Percentiles rank a stretch among this genome's conserved stretches.
Conservation (phyloP, 2,329 filamentous ascomycete genomes). For the Taxawa tesnikishii region DNA sequence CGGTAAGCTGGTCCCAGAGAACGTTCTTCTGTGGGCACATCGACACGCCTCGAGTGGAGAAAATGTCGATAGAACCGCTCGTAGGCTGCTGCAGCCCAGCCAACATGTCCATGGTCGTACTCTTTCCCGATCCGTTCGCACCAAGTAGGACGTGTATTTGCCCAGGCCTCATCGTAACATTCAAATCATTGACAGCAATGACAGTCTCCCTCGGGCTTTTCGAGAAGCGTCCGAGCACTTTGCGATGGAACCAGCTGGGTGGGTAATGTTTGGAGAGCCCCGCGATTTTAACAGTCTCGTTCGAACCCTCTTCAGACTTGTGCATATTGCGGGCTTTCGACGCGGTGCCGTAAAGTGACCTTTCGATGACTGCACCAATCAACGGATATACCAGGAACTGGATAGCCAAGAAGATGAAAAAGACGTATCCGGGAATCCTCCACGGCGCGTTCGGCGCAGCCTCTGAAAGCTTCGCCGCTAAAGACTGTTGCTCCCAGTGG, state of each 20-base stretch:
- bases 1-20: slow-evolving; percentile 78
- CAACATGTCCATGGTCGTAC: slow-evolving; percentile 78
- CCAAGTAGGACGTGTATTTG: slow-evolving; percentile 80
- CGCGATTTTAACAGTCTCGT: slow-evolving; percentile 54
- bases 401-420: slow-evolving; percentile 66
- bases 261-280: slow-evolving; percentile 68
- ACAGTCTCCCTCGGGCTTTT: slow-evolving; percentile 50
- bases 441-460: slow-evolving; percentile 47
- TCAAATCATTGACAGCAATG: slow-evolving; percentile 64
- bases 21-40: slow-evolving; percentile 92
- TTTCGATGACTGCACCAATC: slow-evolving; percentile 62
- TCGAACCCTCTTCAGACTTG: slow-evolving; percentile 10
- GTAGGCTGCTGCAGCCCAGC: slow-evolving; percentile 70
- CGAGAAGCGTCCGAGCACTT: slow-evolving; percentile 32
- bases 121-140: slow-evolving; percentile 84
- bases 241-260: slow-evolving; percentile 46
- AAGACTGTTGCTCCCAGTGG: slow-evolving; percentile 55
- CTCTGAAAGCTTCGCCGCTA: slow-evolving; percentile 48
- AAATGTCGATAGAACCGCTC: slow-evolving; percentile 63
- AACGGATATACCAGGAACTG: slow-evolving; percentile 71
- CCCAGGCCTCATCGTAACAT: slow-evolving; percentile 58
- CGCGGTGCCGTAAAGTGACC: slow-evolving; percentile 61
- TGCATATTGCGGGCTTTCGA: slow-evolving; percentile 38
- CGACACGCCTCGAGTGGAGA: slow-evolving; percentile 67
- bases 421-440: slow-evolving; percentile 56